These are phyloP conservation scores for Crithidia thermophila DNA, from an alignment of 208 protist species.

Conservation along the genomic window DNA sequence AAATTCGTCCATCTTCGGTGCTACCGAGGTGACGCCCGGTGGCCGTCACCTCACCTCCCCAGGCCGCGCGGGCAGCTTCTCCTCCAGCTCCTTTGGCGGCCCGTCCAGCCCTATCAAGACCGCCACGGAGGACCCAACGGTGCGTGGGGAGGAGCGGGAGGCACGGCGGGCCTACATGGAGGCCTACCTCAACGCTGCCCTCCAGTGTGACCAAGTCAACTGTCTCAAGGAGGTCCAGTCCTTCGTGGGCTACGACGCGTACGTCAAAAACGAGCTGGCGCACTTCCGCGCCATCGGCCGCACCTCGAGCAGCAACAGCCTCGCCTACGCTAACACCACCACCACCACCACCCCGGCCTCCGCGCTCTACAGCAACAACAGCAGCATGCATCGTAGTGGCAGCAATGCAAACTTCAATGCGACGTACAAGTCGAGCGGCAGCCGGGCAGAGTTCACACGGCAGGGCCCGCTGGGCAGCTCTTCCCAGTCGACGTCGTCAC, in stretches of 20 bases:
- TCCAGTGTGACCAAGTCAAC: constrained; percentile 27
- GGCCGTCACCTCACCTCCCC: background rate
- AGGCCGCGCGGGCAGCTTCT: background rate
- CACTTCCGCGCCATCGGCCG: constrained; percentile 11
- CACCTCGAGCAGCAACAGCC: constrained; percentile 2
- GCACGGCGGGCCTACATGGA: constrained; percentile 47
- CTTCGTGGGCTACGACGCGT: constrained; percentile 51
- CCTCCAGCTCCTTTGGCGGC: background rate
- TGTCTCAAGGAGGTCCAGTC: constrained; percentile 55
- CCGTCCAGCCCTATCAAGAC: background rate
- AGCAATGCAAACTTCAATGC: no score
- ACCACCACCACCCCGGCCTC: background rate
- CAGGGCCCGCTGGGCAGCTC: background rate
- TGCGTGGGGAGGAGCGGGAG: constrained; percentile 30
- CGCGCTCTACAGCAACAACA: background rate
- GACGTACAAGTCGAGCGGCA: no score
- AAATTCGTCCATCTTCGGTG: constrained; percentile 34
- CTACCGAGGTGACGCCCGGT: background rate
- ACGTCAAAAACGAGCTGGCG: constrained; percentile 27
- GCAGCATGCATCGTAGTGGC: background rate
- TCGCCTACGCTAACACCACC: background rate
- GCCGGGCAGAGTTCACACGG: background rate
- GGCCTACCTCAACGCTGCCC: constrained; percentile 42
- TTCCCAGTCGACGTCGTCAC: constrained; percentile 4
- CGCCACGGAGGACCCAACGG: background rate